phyloP scores from a whole-genome alignment of 441 rosid genomes.

The Sinapis alba region DNA sequence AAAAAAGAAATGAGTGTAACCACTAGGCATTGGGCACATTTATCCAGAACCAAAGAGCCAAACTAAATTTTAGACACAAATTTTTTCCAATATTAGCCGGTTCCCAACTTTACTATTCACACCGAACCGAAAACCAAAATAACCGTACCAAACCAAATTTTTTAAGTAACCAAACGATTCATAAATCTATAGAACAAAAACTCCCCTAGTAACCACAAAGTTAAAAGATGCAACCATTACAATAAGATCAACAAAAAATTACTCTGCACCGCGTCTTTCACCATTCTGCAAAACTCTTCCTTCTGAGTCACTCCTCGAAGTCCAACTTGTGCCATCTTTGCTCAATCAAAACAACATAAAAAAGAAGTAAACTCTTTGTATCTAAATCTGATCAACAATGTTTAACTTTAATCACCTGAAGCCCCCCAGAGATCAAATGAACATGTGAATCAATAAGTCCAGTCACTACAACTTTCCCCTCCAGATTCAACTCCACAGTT shows the following conservation, averaged over 20 bases:
- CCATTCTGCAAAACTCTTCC: slow-evolving; percentile 74
- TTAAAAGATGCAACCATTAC: background rate
- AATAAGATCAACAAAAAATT: slow-evolving; percentile 42
- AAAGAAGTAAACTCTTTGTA: background rate
- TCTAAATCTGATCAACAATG: slow-evolving; percentile 8
- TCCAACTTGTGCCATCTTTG: slow-evolving; percentile 69
- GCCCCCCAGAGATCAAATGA: background rate
- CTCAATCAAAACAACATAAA: background rate
- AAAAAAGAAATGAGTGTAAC: slow-evolving; percentile 9
- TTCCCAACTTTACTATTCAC: background rate
- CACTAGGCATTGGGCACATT: no score
- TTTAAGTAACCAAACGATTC: background rate
- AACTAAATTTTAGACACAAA: background rate
- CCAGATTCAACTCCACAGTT: slow-evolving; percentile 66
- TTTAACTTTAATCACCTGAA: slow-evolving; percentile 47
- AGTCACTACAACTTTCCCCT: slow-evolving; percentile 80
- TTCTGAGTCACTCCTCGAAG: slow-evolving; percentile 58
- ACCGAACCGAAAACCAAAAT: background rate
- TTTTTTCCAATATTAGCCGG: background rate
- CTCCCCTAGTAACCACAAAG: background rate
- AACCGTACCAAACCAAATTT: background rate
- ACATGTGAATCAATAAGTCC: slow-evolving; percentile 80
- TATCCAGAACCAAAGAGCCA: background rate
- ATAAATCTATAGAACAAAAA: background rate
- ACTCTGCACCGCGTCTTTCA: slow-evolving; percentile 76